Base-by-base conservation (phyloP, 352 stramenopile genomes). In the Pythium aquatile region DNA sequence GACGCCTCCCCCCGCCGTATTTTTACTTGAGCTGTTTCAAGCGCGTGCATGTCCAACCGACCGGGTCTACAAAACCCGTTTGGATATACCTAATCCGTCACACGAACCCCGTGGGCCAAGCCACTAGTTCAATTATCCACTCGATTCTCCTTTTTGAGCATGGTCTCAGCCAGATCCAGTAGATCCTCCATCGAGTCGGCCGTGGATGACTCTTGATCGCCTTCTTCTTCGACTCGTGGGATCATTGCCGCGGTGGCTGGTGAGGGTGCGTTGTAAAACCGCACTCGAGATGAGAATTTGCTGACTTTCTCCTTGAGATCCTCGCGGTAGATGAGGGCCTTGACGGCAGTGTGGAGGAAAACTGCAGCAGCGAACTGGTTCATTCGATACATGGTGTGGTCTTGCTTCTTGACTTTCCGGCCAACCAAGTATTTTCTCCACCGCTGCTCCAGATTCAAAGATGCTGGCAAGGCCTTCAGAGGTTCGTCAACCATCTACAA, bases 321-420 rank as follows among this genome's bases (percentile, higher is more conserved):
- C 24, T 85, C 63, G 8, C 76, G 76, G 35, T 87, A 85, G 29
- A 81, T 74, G 3, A 80, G 55, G 2, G 76, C 56, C 35, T 82
- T 89, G 20, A 87, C 80, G 0, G 80, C 78, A 1, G 62, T 59
- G 51, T 87, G 80, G 5, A 89, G 47, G 13, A 83, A 58, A 26
- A 71, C 58, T 26, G 75, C 80, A 6, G 76, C 76, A 49, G 66
- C 67, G 46, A 89, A 85, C 14, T 87, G 78, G 58, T 87, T 87
- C 42, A 87, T 55, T 9, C 78, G 74, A 46, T 80, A 70, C 40
- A 80, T 49, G 0, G 78, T 81, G 44, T 80, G 55, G 26, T 89
- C 78, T 37, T 78, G 73, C 44, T 80, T 86, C 39, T 72, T 74
- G 29, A 89, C 78, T 35, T 86, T 89, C 14, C 80, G 65, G n/a